Evolutionary conservation across 2,329 filamentous ascomycete genomes (phyloP).

Genomic region (Bipolaris gigantea): DNA sequence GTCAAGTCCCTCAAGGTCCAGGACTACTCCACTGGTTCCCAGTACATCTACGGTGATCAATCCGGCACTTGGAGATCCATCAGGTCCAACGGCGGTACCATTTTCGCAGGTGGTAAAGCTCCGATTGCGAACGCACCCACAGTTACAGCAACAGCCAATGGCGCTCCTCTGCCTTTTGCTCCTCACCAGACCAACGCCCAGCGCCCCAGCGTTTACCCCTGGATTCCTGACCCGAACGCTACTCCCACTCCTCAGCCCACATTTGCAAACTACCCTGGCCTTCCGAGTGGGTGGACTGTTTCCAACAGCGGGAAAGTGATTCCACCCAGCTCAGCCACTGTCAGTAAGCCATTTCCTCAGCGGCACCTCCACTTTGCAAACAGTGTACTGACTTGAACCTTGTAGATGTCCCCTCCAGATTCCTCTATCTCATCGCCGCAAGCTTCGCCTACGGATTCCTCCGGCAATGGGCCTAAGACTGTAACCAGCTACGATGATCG

Average conservation of each 20-base stretch:
- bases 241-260: conserved; percentile 53
- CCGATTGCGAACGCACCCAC: conserved; percentile 62
- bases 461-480: conserved; percentile 32
- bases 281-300: conserved; percentile 82
- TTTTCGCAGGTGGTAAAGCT: conserved; percentile 63
- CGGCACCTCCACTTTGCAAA: conserved; percentile 1
- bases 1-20: conserved; percentile 75
- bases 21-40: conserved; percentile 89
- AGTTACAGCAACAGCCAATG: conserved; percentile 63
- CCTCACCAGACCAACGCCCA: conserved; percentile 61
- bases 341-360: conserved; percentile 58
- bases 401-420: conserved; percentile 55
- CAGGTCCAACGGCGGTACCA: conserved; percentile 71
- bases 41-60: conserved; percentile 79
- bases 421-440: conserved; percentile 57
- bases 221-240: conserved; percentile 61
- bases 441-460: conserved; percentile 38
- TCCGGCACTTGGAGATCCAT: conserved; percentile 83
- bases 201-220: conserved; percentile 56
- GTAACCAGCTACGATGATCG: conserved; percentile 53
- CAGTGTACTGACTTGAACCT: conserved; percentile 18
- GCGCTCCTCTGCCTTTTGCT: conserved; percentile 68
- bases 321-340: conserved; percentile 68
- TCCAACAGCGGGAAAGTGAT: conserved; percentile 77
- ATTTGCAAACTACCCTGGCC: conserved; percentile 55